phyloP scores from a whole-genome alignment of 768 basidiomycete genomes.

The Leccinum obscurum region DNA sequence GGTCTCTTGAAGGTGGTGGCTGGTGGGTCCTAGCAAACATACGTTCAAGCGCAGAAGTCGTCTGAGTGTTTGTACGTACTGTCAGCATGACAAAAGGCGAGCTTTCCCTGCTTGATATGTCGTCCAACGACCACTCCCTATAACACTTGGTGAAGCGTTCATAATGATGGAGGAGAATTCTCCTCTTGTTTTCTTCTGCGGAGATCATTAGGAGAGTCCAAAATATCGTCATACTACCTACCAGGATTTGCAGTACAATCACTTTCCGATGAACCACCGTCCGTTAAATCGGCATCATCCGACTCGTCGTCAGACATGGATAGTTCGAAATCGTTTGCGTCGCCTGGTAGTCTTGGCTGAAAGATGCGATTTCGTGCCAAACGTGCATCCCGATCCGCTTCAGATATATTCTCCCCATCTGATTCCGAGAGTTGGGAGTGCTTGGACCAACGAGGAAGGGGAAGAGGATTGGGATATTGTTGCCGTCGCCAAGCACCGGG shows the following conservation, averaged over 20 bases:
- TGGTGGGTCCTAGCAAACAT: constrained; percentile 14
- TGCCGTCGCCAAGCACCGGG: constrained; percentile 9
- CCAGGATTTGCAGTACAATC: constrained; percentile 43
- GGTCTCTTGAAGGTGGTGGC: constrained; percentile 10
- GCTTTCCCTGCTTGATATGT: constrained; percentile 45
- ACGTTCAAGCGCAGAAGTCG: not conserved
- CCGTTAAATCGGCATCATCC: constrained; percentile 70
- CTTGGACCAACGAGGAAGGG: constrained; percentile 23
- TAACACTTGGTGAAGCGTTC: constrained; percentile 51
- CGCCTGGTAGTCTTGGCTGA: constrained; percentile 27
- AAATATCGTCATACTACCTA: constrained; percentile 8
- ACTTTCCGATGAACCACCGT: constrained; percentile 39
- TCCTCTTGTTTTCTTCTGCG: constrained; percentile 19
- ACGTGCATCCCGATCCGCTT: constrained; percentile 69
- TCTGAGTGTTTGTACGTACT: constrained; percentile 33
- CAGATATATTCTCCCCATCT: constrained; percentile 60
- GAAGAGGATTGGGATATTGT: constrained; percentile 7
- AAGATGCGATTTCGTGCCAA: constrained; percentile 65
- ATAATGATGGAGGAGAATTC: constrained; percentile 45
- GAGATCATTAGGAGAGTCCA: constrained; percentile 12
- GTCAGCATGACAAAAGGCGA: constrained; percentile 46
- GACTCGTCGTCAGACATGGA: constrained; percentile 75
- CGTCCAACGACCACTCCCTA: constrained; percentile 32
- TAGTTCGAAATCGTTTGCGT: constrained; percentile 44
- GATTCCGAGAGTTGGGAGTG: constrained; percentile 54